Conservation (phyloP, 1,284 basidiomycete genomes). For the Mycena citricolor region DNA sequence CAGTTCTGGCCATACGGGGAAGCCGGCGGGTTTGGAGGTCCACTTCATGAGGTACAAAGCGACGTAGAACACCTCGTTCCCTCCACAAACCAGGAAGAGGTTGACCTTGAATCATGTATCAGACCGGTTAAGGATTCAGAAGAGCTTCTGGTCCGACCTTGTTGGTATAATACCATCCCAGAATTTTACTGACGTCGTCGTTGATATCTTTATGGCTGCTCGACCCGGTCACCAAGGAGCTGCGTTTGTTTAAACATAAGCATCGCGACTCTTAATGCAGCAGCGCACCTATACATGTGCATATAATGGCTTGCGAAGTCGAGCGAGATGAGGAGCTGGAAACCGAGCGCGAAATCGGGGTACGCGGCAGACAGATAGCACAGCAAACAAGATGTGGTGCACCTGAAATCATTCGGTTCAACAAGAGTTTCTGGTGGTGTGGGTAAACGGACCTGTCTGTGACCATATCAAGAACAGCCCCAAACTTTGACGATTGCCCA, state of each 20-base stretch:
- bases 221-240: conserved; percentile 92
- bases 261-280: not conserved
- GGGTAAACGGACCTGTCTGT: conserved; percentile 81
- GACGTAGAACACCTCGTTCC: conserved; percentile 97
- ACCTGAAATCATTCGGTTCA: conserved; percentile 49
- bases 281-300: conserved; percentile 95
- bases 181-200: conserved; percentile 87
- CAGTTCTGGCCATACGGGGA: conserved; percentile 39
- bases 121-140: conserved; percentile 1
- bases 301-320: conserved; percentile 99
- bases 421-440: conserved; percentile 1
- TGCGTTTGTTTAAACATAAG: conserved; percentile 34
- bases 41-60: conserved; percentile 94
- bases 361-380: conserved; percentile 94
- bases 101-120: conserved; percentile 68
- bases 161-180: conserved; percentile 94
- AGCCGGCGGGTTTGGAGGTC: conserved; percentile 64
- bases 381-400: conserved; percentile 93
- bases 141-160: conserved; percentile 53
- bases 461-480: conserved; percentile 99
- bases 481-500: conserved; percentile 93
- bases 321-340: conserved; percentile 95
- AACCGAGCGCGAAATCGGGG: conserved; percentile 78
- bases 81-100: conserved; percentile 93
- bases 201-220: conserved; percentile 91